phyloP scores from a whole-genome alignment of 202 grass and related monocot species.

The Schoenoplectus tabernaemontani region DNA sequence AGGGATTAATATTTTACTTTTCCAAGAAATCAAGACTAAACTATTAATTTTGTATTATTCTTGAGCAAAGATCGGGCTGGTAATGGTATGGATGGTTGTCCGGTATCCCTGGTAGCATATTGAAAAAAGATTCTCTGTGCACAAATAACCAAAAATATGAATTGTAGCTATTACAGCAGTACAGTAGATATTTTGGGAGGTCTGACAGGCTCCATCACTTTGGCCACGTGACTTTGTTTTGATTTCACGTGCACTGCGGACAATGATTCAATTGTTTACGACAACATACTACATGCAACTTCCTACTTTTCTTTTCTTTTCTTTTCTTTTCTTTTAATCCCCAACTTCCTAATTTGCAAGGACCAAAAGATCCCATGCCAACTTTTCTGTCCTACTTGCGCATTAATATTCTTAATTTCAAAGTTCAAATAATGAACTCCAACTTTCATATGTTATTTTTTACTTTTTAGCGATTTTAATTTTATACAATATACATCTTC shows the following conservation, averaged over 20 bases:
- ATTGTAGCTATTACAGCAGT: background rate
- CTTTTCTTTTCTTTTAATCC: background rate
- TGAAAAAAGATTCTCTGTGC: slow-evolving; percentile 4
- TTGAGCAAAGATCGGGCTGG: background rate
- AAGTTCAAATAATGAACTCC: background rate
- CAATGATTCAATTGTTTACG: slow-evolving; percentile 4
- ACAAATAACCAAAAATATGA: background rate
- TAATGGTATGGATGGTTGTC: background rate
- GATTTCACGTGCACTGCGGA: background rate
- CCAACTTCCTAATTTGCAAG: background rate
- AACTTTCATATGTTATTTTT: background rate
- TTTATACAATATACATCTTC: background rate
- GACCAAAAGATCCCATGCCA: too few relatives aligned
- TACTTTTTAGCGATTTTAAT: background rate
- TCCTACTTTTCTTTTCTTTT: background rate
- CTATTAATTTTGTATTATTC: background rate
- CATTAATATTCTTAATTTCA: background rate
- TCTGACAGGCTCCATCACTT: background rate
- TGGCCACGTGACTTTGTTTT: background rate
- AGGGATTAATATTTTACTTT: background rate
- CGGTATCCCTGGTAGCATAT: background rate
- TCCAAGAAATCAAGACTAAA: background rate
- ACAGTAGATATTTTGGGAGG: background rate
- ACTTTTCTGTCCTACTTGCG: too few relatives aligned
- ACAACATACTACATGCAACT: background rate